Conservation (phyloP, 106 monocot species). For the Phalaenopsis aphrodite region DNA sequence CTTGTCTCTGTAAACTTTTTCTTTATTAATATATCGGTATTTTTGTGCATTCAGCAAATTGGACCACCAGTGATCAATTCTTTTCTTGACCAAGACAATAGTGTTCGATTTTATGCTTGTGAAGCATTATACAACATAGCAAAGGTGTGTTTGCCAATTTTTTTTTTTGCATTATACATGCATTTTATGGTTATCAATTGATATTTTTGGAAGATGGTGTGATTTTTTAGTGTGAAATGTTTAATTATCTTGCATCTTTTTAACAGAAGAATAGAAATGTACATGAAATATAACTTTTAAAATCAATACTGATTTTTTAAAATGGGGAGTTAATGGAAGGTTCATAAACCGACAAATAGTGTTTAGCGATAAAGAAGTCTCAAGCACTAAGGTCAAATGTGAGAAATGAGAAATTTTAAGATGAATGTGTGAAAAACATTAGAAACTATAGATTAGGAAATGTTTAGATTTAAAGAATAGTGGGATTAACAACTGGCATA, state of each 20-base stretch:
- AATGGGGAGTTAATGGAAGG: no score
- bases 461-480: no score
- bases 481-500: no score
- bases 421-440: no score
- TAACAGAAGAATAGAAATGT: not conserved
- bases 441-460: no score
- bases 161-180: constrained; percentile 1
- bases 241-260: not conserved
- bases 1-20: no score
- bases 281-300: not conserved
- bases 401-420: no score
- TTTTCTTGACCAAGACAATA: constrained; percentile 83
- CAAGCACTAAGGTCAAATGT: no score
- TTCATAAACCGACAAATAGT: no score
- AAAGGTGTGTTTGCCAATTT: constrained; percentile 39
- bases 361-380: no score
- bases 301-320: no score
- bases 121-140: constrained; percentile 99
- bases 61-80: constrained; percentile 83
- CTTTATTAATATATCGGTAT: not conserved
- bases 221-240: not conserved
- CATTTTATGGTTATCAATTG: not conserved
- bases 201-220: not conserved
- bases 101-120: constrained; percentile 98
- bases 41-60: constrained; percentile 56